Conservation (phyloP, 371 early-diverging fungal species). For the Hamiltosporidium tvaerminnensis region DNA sequence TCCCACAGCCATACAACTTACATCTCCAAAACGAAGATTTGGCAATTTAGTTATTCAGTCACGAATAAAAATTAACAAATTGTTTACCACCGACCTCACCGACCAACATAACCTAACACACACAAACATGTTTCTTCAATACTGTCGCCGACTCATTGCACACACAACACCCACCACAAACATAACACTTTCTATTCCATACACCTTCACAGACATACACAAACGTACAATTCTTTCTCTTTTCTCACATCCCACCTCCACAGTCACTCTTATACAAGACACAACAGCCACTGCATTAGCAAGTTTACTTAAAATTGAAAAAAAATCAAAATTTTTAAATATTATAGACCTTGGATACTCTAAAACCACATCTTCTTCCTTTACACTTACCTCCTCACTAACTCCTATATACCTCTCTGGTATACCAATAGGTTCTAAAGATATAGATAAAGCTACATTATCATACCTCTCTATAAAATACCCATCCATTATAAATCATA, state of each 20-base stretch:
- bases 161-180: no score
- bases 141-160: no score
- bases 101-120: no score
- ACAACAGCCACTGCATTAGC: slow-evolving; percentile 27
- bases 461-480: slow-evolving; percentile 26
- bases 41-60: slow-evolving; percentile 26
- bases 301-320: slow-evolving; percentile 11
- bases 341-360: slow-evolving; percentile 40
- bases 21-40: slow-evolving; percentile 27
- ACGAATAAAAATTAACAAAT: no score
- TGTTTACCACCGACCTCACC: no score
- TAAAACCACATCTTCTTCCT: slow-evolving; percentile 27
- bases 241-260: no score
- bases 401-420: slow-evolving; percentile 12
- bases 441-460: slow-evolving; percentile 37
- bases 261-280: not conserved
- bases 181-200: no score
- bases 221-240: no score
- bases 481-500: slow-evolving; percentile 9
- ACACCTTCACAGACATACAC: no score
- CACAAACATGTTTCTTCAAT: no score
- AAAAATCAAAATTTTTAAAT: slow-evolving; percentile 20
- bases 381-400: slow-evolving; percentile 20
- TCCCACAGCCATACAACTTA: slow-evolving; percentile 27
- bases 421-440: slow-evolving; percentile 30